Conservation (phyloP, 257 asterid genomes). For the Solanum tarapatanum region DNA sequence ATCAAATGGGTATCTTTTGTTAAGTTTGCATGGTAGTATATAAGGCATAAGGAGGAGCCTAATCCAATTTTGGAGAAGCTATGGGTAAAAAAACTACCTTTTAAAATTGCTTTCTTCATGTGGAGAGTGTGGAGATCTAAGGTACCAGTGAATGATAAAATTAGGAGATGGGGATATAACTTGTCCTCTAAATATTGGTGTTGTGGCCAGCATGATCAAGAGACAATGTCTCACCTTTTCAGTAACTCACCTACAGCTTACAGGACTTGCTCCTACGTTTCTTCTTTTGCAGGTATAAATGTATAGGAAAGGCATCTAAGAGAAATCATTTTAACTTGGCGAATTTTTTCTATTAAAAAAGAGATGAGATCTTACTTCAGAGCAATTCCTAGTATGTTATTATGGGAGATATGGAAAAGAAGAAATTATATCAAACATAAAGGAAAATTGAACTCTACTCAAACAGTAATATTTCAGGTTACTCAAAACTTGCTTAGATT, state of each 20-base stretch:
- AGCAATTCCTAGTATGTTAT: neutral
- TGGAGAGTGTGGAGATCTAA: neutral
- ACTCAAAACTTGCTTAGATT: neutral
- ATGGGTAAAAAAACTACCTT: neutral
- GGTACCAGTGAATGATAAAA: no score
- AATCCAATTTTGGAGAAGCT: neutral
- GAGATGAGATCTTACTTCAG: neutral
- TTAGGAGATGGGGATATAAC: neutral
- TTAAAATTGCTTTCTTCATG: no score
- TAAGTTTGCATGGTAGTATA: neutral
- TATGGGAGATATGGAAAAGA: no score
- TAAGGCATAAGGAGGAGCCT: neutral
- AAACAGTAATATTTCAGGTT: neutral
- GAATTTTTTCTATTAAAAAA: neutral
- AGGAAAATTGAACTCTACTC: neutral
- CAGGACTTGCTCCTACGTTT: neutral
- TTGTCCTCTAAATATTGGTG: neutral
- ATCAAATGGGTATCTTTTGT: neutral
- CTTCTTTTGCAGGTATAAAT: neutral
- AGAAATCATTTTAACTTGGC: no score
- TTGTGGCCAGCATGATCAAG: neutral
- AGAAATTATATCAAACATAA: neutral
- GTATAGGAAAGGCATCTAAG: neutral
- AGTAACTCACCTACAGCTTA: rapidly evolving
- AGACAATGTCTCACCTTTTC: neutral